These are phyloP conservation scores for Musa acuminata DNA, from an alignment of 176 grass and related monocot genomes.

Conservation along the genomic window DNA sequence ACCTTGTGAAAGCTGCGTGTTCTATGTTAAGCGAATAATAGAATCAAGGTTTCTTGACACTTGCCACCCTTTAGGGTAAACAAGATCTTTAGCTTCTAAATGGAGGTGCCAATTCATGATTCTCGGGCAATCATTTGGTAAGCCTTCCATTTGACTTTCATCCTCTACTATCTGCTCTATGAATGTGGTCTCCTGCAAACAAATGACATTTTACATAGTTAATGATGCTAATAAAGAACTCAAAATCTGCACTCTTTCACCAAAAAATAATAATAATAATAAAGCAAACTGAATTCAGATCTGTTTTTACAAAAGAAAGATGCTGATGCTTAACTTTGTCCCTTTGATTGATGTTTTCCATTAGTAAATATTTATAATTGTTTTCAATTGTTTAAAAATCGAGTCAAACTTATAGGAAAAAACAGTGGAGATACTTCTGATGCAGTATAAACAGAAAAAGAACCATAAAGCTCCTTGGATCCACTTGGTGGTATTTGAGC, in stretches of 20 bases:
- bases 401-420: neutral
- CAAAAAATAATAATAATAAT: too few relatives aligned
- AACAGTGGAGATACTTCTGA: neutral
- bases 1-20: conserved; percentile 22
- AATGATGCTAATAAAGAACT: neutral
- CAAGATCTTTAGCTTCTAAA: conserved; percentile 51
- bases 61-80: conserved; percentile 89
- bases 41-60: conserved; percentile 54
- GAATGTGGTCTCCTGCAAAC: conserved; percentile 78
- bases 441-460: neutral
- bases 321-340: too few relatives aligned
- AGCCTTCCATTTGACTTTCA: conserved; percentile 90
- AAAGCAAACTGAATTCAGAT: too few relatives aligned
- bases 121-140: conserved; percentile 69
- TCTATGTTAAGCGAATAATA: conserved; percentile 59
- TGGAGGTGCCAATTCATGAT: conserved; percentile 99
- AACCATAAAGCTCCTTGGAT: neutral
- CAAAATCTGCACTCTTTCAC: too few relatives aligned
- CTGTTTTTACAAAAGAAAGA: too few relatives aligned
- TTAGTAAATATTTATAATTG: neutral
- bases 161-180: conserved; percentile 88
- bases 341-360: too few relatives aligned
- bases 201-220: conserved; percentile 21
- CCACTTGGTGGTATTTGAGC: neutral
- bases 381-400: neutral